These are phyloP conservation scores for Botrytis tulipae DNA, from an alignment of 2,329 filamentous ascomycete genomes.

Conservation along the genomic window DNA sequence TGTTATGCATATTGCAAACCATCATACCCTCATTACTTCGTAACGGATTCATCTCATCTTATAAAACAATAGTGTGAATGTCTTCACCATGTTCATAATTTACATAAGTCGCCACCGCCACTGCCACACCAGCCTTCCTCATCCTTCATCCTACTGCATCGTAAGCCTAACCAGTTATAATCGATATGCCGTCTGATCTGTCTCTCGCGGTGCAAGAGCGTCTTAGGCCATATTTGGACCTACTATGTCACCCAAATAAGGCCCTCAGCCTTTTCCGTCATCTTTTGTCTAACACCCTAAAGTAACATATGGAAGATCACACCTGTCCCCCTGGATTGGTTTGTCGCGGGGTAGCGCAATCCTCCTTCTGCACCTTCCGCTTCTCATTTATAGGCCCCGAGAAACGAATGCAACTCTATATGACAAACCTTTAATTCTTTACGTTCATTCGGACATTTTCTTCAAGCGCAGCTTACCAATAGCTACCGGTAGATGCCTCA, in stretches of 20 bases:
- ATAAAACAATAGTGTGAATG: neutral
- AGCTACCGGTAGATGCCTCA: neutral
- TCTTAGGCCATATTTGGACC: neutral
- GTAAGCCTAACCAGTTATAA: neutral
- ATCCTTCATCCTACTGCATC: neutral
- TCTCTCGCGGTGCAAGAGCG: neutral
- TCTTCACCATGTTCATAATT: neutral
- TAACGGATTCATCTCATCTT: neutral
- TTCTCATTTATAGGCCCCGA: neutral
- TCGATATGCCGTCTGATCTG: neutral
- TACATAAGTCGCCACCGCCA: conserved; percentile 3
- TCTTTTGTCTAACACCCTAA: neutral
- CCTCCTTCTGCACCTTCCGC: neutral
- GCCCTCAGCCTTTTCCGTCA: neutral
- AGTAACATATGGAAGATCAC: neutral
- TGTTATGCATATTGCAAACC: neutral
- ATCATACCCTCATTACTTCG: neutral
- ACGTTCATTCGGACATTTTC: neutral
- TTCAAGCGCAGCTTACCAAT: neutral
- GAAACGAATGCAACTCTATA: neutral
- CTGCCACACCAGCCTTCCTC: conserved; percentile 4
- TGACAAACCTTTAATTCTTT: neutral
- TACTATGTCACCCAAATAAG: neutral
- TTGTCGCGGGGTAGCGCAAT: neutral
- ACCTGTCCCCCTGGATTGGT: neutral